Conservation (phyloP, 257 asterid genomes). For the Dorcoceras hygrometricum region DNA sequence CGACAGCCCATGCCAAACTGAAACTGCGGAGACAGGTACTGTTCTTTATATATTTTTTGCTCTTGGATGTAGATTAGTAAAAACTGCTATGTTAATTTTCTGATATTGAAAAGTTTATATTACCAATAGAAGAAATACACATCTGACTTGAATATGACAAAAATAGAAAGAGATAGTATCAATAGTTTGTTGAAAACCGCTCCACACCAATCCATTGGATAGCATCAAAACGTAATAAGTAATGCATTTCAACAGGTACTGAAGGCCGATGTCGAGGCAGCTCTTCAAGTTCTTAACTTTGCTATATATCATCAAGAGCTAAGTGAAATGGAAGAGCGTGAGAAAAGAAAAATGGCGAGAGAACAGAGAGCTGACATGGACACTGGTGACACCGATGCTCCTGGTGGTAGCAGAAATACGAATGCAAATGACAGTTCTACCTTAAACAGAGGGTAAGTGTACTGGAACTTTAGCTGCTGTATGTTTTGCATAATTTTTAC, state of each 20-base stretch:
- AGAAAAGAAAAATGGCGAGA: slow-evolving; percentile 58
- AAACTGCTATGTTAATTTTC: background rate
- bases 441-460: slow-evolving; percentile 42
- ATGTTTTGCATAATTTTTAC: background rate
- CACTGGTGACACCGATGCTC: slow-evolving; percentile 35
- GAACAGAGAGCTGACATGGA: slow-evolving; percentile 46
- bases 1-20: slow-evolving; percentile 97
- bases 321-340: slow-evolving; percentile 95
- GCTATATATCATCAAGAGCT: slow-evolving; percentile 98
- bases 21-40: slow-evolving; percentile 79
- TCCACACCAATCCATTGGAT: slow-evolving; percentile 2
- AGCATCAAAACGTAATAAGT: slow-evolving; percentile 6
- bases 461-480: background rate
- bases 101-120: background rate
- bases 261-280: slow-evolving; percentile 81
- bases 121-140: slow-evolving; percentile 3
- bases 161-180: background rate
- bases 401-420: slow-evolving; percentile 30
- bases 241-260: slow-evolving; percentile 49
- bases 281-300: slow-evolving; percentile 89
- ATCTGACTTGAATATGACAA: background rate
- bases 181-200: background rate
- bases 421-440: slow-evolving; percentile 39
- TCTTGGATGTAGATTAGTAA: background rate
- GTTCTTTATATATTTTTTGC: background rate